These are phyloP conservation scores for Citrus sinensis DNA, from an alignment of 345 rosid species.

Conservation along the genomic window DVS_A1.0 CM039166.1:25696501-25697000, in stretches of 20 bases:
- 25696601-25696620: background rate
- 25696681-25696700: background rate
- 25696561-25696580: background rate
- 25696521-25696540: background rate
- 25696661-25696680: background rate
- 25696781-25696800: background rate
- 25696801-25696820: background rate
- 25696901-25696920: background rate
- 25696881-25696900: background rate
- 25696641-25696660: background rate
- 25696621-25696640: background rate
- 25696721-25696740: background rate
- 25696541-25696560: background rate
- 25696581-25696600: background rate
- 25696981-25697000: background rate
- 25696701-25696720: background rate
- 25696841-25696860: background rate
- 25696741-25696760: background rate
- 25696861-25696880: background rate
- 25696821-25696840: background rate
- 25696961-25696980: too few relatives aligned
- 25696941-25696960: too few relatives aligned
- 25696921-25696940: background rate
- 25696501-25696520: conserved; percentile 84
- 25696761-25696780: background rate